Evolutionary conservation across 1,139 yeast genomes (phyloP).

Genomic region (Blastobotrys illinoisensis): DNA sequence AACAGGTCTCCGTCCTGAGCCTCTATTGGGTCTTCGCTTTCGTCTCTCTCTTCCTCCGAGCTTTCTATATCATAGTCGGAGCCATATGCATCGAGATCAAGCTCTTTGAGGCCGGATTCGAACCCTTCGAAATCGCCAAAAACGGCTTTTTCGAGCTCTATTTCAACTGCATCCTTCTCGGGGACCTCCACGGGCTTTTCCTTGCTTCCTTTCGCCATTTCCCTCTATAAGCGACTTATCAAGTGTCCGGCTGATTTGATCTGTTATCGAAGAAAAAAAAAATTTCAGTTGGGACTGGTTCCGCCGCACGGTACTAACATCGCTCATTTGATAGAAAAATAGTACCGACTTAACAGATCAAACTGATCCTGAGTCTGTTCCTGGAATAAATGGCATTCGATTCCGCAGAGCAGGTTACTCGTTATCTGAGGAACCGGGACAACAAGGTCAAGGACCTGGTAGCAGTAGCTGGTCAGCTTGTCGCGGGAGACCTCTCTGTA

Average conservation of each 20-base stretch:
- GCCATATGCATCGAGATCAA: conserved; percentile 45
- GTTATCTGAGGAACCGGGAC: neutral
- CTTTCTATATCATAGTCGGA: conserved; percentile 37
- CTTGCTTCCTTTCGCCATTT: conserved; percentile 3
- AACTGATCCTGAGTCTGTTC: neutral
- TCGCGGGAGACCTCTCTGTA: conserved; percentile 38
- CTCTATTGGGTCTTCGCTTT: conserved; percentile 24
- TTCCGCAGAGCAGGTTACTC: neutral
- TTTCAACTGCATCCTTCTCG: conserved; percentile 79
- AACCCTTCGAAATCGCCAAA: conserved; percentile 87
- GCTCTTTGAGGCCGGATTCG: conserved; percentile 55
- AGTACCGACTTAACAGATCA: neutral
- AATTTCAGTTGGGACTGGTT: neutral
- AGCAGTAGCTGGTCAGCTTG: conserved; percentile 38
- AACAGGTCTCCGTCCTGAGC: conserved; percentile 34
- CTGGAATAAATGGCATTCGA: neutral
- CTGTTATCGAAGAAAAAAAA: neutral
- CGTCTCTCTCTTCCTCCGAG: conserved; percentile 31
- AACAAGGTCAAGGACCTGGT: conserved; percentile 31
- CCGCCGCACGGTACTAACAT: neutral
- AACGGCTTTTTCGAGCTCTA: conserved; percentile 71
- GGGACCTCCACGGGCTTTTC: conserved; percentile 4
- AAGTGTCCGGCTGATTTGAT: neutral
- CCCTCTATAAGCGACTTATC: neutral
- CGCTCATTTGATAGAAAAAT: neutral